Base-by-base conservation (phyloP, 2,329 filamentous ascomycete genomes). In the Sclerotinia glacialis region DNA sequence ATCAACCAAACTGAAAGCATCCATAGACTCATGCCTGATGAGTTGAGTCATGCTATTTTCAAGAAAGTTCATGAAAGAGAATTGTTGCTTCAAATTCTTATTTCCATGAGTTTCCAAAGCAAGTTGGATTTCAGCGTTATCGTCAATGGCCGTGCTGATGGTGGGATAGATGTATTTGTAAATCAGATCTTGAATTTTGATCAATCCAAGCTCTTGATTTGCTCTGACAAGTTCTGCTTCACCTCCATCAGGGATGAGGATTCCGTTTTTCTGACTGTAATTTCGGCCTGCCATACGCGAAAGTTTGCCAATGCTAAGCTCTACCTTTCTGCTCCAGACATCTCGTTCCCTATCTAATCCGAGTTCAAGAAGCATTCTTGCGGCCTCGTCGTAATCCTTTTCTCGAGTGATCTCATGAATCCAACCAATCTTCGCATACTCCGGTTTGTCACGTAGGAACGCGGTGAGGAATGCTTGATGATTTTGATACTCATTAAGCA, bases 311-410 rank as follows among this genome's bases (percentile, higher is more conserved):
- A 99, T 83, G 68, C 92, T 96, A 34, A 98, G 81, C 78, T 98
- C 90, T 44, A 97, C 91, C 77, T 96, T 95, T 80, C 96, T 96
- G 79, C 87, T 92, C 94, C 94, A 98, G 5, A 95, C 79, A 72
- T 93, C 89, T 63, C 86, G 85, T 77, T 97, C 93, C 64, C 87
- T 86, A 60, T 83, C 83, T 26, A 89, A 80, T 0, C 91, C 93
- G 26, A 93, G 82, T 9, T 86, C 81, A 53, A 90, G 81, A 56
- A 99, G 83, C 0, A 88, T 89, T 52, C 86, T 80, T 6, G 89
- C 88, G 14, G 94, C 93, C 66, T 86, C 84, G 16, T 85, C 81
- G 69, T 92, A 92, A 72, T 97, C 87, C 67, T 87, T 83, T 75
- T 95, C 91, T 31, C 85, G 84, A 68, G 88, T 83, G 9, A 98